Conservation (phyloP, 2,329 filamentous ascomycete species). For the Atkinsonella hypoxylon region DNA sequence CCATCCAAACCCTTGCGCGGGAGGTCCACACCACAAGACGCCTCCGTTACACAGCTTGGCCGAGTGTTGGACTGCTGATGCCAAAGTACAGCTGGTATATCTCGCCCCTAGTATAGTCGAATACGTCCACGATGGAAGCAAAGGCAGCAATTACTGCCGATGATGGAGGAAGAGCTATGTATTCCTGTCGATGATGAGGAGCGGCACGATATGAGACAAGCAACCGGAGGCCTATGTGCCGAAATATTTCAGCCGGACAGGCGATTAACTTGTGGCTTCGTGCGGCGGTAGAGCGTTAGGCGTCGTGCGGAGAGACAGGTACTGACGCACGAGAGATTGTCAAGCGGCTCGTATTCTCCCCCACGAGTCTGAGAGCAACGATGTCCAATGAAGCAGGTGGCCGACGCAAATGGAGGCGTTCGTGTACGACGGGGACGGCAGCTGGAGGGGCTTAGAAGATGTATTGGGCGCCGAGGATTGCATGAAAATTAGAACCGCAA, state of each 20-base stretch:
- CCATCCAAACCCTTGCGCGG: constrained; percentile 18
- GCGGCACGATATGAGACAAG: constrained; percentile 3
- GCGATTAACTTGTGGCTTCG: neutral
- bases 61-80: constrained; percentile 15
- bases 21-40: constrained; percentile 20
- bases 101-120: constrained; percentile 10
- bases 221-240: neutral
- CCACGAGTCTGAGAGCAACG: constrained; percentile 5
- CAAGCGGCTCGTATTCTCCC: constrained; percentile 20
- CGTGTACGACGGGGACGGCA: constrained; percentile 14
- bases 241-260: neutral
- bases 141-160: neutral
- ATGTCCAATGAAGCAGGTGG: constrained; percentile 16
- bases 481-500: constrained; percentile 2
- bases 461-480: constrained; percentile 5
- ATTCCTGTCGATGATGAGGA: neutral
- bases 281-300: constrained; percentile 12
- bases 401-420: constrained; percentile 10
- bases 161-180: constrained; percentile 1
- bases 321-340: neutral
- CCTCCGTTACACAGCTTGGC: constrained; percentile 20
- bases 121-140: neutral
- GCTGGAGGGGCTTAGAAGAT: constrained; percentile 7
- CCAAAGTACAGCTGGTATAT: constrained; percentile 21
- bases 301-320: constrained; percentile 11